A percentile compares a stretch with the other conserved stretches of the same genome.
Evolutionary conservation across 1,139 yeast genomes (phyloP).

Genomic region (Geotrichum carabidarum): DNA sequence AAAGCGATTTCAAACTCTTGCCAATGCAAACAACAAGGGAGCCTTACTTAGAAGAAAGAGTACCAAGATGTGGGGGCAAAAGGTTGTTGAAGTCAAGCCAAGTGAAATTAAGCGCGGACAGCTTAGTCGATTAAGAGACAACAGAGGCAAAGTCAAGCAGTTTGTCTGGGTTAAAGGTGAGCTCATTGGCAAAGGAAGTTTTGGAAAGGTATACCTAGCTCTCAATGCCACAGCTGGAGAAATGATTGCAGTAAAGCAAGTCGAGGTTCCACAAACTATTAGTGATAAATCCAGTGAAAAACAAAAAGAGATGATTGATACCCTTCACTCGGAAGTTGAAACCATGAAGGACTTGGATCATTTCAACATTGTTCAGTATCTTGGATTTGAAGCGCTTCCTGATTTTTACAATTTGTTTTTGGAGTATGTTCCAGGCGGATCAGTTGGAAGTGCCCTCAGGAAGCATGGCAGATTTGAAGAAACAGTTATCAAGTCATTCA

Average conservation of each 20-base stretch:
- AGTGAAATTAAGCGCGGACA: constrained; percentile 55
- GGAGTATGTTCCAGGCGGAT: constrained; percentile 97
- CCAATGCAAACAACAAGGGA: constrained; percentile 28
- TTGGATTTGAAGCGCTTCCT: constrained; percentile 80
- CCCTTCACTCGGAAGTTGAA: constrained; percentile 85
- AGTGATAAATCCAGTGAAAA: constrained; percentile 43
- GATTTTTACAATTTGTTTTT: constrained; percentile 77
- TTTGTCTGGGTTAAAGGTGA: constrained; percentile 99
- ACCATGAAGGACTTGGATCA: constrained; percentile 94
- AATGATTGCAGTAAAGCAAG: constrained; percentile 98
- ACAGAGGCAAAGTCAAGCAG: constrained; percentile 67
- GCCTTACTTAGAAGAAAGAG: constrained; percentile 60
- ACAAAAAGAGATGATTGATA: constrained; percentile 64
- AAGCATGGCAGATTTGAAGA: constrained; percentile 85
- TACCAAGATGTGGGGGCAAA: constrained; percentile 97
- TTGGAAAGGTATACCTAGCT: constrained; percentile 92
- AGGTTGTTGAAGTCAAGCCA: constrained; percentile 84
- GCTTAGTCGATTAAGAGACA: constrained; percentile 54
- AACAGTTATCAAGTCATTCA: constrained; percentile 62
- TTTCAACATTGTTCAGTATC: constrained; percentile 86
- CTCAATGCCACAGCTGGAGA: constrained; percentile 95
- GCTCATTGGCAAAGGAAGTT: constrained; percentile 91
- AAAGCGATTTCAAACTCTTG: constrained; percentile 37
- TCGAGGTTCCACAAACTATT: constrained; percentile 55
- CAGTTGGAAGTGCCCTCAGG: constrained; percentile 81